A percentile compares a stretch with the other conserved stretches of the same genome.
Evolutionary conservation across 148 eudicot genomes (phyloP).

Genomic region (Chenopodium berlandieri): DNA sequence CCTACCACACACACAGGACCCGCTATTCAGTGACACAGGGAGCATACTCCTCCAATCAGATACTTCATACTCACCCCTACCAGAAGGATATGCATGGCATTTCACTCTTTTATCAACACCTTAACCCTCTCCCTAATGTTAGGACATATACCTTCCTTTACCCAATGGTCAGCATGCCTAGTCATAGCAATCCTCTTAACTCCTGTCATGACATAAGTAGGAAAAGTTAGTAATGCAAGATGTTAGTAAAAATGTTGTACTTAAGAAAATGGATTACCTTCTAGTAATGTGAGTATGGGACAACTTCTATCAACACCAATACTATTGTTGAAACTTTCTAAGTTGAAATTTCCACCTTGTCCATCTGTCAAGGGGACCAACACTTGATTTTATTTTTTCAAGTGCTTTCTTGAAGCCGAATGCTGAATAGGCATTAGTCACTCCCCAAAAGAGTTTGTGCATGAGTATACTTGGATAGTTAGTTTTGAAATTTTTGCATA

Average conservation of each 20-base stretch:
- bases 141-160: not conserved
- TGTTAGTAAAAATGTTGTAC: not conserved
- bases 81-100: not conserved
- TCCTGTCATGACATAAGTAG: not conserved
- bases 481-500: not conserved
- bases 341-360: not conserved
- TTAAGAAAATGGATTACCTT: not conserved
- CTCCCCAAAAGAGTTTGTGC: slow-evolving; percentile 4
- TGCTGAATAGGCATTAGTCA: not conserved
- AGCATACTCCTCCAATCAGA: not conserved
- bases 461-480: not conserved
- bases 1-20: not conserved
- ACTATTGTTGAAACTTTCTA: not conserved
- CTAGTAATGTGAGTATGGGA: not conserved
- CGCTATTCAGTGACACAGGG: not conserved
- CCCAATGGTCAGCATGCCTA: not conserved
- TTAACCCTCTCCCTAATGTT: not conserved
- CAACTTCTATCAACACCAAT: not conserved
- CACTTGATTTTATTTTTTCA: not conserved
- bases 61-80: not conserved
- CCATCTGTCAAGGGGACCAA: not conserved
- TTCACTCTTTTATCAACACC: not conserved
- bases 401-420: not conserved
- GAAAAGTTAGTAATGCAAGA: too few relatives aligned
- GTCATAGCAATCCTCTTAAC: slow-evolving; percentile 1